Base-by-base conservation (phyloP, 2,329 filamentous ascomycete species). In the Scedosporium minutisporum region DNA sequence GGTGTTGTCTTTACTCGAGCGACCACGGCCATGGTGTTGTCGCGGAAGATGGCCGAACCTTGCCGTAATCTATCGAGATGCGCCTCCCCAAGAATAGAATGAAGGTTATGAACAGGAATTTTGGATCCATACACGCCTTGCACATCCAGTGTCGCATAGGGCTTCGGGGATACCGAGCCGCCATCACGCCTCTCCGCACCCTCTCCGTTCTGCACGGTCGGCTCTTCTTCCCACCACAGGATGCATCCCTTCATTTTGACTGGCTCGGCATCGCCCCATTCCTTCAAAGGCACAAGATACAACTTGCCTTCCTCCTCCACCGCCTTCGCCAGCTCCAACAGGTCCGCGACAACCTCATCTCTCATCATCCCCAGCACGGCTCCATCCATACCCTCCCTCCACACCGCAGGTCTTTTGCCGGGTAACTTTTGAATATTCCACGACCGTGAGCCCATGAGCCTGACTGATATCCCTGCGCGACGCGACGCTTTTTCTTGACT, bases 51-150 rank as follows among this genome's bases (percentile, higher is more conserved):
- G 6, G 64, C 46, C 2, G 58, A 48, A 42, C 63, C 48, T 9
- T 16, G 29, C 25, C 46, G 23, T 16, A 83, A 61, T 16, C 68
- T 68, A 6, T 66, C 66, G 0, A 78, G 51, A 16, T 75, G 68
- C 41, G 77, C 71, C 2, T 69, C 46, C 0, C 81, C 80, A 1
- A 84, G 69, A 4, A 83, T 69, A 55, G 66, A 65, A 1, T 69
- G 65, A 42, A 83, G 66, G 64, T 83, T 78, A 64, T 83, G 76
- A 0, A 83, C 75, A 1, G 76, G 73, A 6, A 81, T 64, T 23
- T 66, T 69, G 2, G 65, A 68, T n/a, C 67, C 67, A 38, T 65
- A 64, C 55, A 62, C 63, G 18, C 65, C 68, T 1, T 65, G 65
- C 2, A 77, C 64, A 27, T 74, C 71, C 57, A 77, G 70, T 0